These are phyloP conservation scores for Phialophora tarda DNA, from an alignment of 2,329 filamentous ascomycete genomes.

Conservation along the genomic window DNA sequence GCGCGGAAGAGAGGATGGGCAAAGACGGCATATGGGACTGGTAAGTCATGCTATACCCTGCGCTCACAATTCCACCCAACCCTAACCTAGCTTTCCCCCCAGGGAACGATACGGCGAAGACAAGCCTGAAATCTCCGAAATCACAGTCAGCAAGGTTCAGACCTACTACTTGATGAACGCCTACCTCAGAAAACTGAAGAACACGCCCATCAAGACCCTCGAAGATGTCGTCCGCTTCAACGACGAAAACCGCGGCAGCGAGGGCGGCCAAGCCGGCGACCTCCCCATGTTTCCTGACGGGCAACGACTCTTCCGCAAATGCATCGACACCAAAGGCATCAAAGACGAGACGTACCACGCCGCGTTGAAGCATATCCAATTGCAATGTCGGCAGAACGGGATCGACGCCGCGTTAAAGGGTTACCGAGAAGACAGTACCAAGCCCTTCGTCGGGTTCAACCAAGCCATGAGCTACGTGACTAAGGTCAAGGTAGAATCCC, in stretches of 20 bases:
- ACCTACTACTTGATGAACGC: conserved; percentile 37
- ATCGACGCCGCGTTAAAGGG: conserved; percentile 42
- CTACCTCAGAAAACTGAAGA: conserved; percentile 34
- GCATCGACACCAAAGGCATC: conserved; percentile 34
- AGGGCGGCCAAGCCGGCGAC: conserved; percentile 39
- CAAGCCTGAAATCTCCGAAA: conserved; percentile 34
- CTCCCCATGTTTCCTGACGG: conserved; percentile 41
- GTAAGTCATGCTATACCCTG: conserved; percentile 25
- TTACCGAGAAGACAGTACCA: neutral
- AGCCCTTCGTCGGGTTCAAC: neutral
- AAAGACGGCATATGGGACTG: conserved; percentile 43
- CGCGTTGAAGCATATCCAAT: conserved; percentile 41
- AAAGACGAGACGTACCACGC: conserved; percentile 40
- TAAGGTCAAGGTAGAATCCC: neutral
- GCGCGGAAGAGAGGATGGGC: conserved; percentile 41
- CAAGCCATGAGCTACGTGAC: neutral
- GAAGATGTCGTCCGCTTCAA: conserved; percentile 37
- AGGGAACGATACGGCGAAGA: conserved; percentile 35
- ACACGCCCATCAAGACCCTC: conserved; percentile 36
- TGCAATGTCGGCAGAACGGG: conserved; percentile 41
- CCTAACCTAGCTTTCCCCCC: neutral
- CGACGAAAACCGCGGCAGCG: conserved; percentile 34
- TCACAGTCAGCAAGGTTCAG: conserved; percentile 35
- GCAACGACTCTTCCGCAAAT: conserved; percentile 37
- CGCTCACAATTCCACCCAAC: neutral